Evolutionary conservation across 1,284 basidiomycete genomes (phyloP).

Genomic region (Apiotrichum mycotoxinovorans): DNA sequence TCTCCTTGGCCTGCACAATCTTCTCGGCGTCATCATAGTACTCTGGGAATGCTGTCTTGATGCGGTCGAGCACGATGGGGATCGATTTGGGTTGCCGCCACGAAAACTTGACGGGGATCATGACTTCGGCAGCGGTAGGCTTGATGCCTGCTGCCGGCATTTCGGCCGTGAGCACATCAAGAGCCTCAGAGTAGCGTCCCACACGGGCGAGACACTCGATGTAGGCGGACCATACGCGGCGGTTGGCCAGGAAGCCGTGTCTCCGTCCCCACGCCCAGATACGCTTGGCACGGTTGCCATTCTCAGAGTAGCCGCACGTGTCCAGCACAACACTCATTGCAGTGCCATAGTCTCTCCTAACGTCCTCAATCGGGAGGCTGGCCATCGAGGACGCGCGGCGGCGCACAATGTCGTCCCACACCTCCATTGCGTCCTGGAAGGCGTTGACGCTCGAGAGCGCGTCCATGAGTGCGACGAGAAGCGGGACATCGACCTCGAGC

Average conservation of each 20-base stretch:
- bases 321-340: conserved; percentile 80
- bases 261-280: conserved; percentile 58
- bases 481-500: conserved; percentile 64
- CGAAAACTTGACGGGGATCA: conserved; percentile 10
- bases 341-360: conserved; percentile 55
- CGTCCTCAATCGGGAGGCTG: conserved; percentile 16
- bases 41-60: neutral
- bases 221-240: conserved; percentile 65
- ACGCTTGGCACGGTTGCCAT: conserved; percentile 55
- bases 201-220: conserved; percentile 81
- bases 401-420: conserved; percentile 71
- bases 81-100: neutral
- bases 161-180: conserved; percentile 61
- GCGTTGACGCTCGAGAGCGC: conserved; percentile 75
- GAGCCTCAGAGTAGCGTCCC: conserved; percentile 64
- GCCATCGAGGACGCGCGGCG: conserved; percentile 46
- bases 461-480: conserved; percentile 48
- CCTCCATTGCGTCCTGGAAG: conserved; percentile 65
- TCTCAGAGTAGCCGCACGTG: conserved; percentile 65
- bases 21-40: neutral
- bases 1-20: neutral
- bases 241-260: conserved; percentile 57
- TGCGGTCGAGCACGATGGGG: neutral
- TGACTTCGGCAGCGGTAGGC: neutral
- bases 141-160: conserved; percentile 52